Evolutionary conservation across 257 asterid genomes (phyloP).

Genomic region (Petunia axillaris): DNA sequence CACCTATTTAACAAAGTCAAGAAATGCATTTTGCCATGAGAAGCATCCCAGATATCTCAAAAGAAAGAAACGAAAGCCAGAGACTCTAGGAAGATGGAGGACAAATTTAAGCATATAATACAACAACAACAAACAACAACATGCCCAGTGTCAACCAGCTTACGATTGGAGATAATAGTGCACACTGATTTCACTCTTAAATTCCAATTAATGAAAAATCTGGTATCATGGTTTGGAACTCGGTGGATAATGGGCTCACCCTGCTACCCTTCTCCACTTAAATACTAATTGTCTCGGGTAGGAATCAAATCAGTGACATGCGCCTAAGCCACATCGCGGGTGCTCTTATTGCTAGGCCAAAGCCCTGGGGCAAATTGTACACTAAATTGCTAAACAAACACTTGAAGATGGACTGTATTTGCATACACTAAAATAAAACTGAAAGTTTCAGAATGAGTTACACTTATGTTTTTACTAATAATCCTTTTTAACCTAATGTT

Average conservation of each 20-base stretch:
- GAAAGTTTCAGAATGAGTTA: not conserved
- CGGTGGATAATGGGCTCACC: no score
- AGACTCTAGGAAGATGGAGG: not conserved
- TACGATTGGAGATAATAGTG: slow-evolving; percentile 5
- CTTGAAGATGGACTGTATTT: not conserved
- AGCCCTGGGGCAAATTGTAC: not conserved
- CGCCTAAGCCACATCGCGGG: no score
- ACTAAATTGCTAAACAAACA: not conserved
- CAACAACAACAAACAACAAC: not conserved
- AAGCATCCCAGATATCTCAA: not conserved
- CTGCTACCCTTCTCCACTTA: no score
- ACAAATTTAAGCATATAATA: slow-evolving; percentile 5
- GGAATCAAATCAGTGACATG: no score
- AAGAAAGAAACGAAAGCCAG: not conserved
- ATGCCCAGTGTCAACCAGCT: not conserved
- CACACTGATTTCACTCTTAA: not conserved
- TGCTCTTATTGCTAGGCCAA: no score
- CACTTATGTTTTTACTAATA: not conserved
- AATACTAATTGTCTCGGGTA: no score
- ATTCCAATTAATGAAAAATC: not conserved
- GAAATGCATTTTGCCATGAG: slow-evolving; percentile 6
- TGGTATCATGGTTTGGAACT: no score
- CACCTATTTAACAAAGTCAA: slow-evolving; percentile 45
- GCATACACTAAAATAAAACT: not conserved
- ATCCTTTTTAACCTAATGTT: not conserved